Evolutionary conservation across 2,329 filamentous ascomycete genomes (phyloP).

Genomic region (Alternaria arborescens): DNA sequence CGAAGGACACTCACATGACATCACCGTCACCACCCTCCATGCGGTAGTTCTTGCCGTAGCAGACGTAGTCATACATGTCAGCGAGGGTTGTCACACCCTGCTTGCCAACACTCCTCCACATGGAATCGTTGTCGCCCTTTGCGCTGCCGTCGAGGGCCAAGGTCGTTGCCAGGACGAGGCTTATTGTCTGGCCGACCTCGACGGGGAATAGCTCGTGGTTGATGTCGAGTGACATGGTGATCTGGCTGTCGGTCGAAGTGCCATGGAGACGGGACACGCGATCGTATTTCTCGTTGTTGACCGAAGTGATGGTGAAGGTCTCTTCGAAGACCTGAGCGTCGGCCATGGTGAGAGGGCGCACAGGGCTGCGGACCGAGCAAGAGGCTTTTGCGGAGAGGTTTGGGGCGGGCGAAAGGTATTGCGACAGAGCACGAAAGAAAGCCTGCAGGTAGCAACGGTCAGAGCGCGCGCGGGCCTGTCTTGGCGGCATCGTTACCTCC

Average conservation of each 20-base stretch:
- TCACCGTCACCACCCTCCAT: constrained; percentile 85
- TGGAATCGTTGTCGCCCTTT: constrained; percentile 60
- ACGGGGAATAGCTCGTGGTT: constrained; percentile 92
- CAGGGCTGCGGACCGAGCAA: not conserved
- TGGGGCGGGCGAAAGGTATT: not conserved
- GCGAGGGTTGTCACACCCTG: constrained; percentile 64
- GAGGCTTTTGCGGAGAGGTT: not conserved
- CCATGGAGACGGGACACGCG: constrained; percentile 86
- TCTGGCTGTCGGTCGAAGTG: constrained; percentile 78
- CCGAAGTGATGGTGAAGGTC: constrained; percentile 80
- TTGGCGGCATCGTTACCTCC: constrained; percentile 23
- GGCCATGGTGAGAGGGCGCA: constrained; percentile 62
- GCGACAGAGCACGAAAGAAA: constrained; percentile 27
- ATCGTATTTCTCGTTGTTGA: constrained; percentile 92
- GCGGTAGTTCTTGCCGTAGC: constrained; percentile 86
- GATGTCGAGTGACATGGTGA: constrained; percentile 85
- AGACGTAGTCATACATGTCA: constrained; percentile 87
- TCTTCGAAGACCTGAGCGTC: constrained; percentile 96
- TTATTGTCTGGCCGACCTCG: constrained; percentile 75
- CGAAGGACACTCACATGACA: constrained; percentile 74
- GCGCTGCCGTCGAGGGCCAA: constrained; percentile 80
- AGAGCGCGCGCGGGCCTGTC: constrained; percentile 9
- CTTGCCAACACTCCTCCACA: constrained; percentile 73
- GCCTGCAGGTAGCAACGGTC: constrained; percentile 18
- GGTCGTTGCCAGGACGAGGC: constrained; percentile 83